Conservation (phyloP, 331 rosid species). For the Acacia pycnantha region DNA sequence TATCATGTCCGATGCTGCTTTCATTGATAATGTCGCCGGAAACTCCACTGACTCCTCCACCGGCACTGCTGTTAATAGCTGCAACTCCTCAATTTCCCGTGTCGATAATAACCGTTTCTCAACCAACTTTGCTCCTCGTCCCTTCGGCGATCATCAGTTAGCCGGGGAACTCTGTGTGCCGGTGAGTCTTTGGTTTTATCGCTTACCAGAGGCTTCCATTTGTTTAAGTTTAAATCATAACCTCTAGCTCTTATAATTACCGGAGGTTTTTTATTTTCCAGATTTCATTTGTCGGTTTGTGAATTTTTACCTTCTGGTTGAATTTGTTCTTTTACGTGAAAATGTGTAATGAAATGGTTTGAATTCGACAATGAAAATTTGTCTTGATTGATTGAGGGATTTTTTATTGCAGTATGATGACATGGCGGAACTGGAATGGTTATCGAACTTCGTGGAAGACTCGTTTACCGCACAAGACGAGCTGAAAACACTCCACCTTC, state of each 20-base stretch:
- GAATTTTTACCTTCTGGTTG: background rate
- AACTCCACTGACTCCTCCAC: conserved; percentile 66
- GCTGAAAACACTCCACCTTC: conserved; percentile 63
- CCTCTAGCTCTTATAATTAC: background rate
- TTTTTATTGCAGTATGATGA: conserved; percentile 65
- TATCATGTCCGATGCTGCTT: conserved; percentile 56
- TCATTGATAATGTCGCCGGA: conserved; percentile 64
- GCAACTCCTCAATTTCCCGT: conserved; percentile 73
- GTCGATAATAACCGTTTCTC: conserved; percentile 44
- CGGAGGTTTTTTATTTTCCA: background rate
- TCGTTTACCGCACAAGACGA: conserved; percentile 81
- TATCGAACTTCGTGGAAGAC: conserved; percentile 92
- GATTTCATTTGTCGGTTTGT: background rate
- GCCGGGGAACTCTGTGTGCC: conserved; percentile 83
- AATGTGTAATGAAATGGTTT: background rate
- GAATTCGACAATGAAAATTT: conserved; percentile 11
- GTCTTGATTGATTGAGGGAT: background rate
- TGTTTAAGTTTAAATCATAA: background rate
- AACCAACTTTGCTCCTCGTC: conserved; percentile 48
- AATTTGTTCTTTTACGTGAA: background rate
- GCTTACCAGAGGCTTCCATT: background rate
- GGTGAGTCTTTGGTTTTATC: conserved; percentile 41
- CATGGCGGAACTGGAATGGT: conserved; percentile 97
- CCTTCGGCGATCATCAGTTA: conserved; percentile 56
- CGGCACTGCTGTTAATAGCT: conserved; percentile 69